These are phyloP conservation scores for Fusarium torulosum DNA, from an alignment of 2,329 filamentous ascomycete species.

Conservation along the genomic window DNA sequence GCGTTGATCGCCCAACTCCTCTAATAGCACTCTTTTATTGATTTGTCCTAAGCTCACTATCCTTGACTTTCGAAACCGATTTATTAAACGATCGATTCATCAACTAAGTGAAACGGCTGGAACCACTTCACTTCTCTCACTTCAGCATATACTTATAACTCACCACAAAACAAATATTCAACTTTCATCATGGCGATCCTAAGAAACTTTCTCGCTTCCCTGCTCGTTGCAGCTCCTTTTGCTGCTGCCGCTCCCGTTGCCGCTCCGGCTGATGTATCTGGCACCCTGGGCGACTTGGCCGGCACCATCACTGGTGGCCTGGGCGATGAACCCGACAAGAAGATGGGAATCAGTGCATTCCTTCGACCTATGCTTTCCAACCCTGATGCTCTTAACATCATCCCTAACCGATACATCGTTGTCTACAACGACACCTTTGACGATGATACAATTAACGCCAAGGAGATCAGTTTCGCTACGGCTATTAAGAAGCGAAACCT, in stretches of 20 bases:
- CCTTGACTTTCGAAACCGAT: conserved; percentile 30
- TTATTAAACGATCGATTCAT: conserved; percentile 40
- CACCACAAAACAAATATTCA: conserved; percentile 27
- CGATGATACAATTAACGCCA: conserved; percentile 62
- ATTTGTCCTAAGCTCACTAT: conserved; percentile 26
- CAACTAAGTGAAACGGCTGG: conserved; percentile 48
- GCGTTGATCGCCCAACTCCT: conserved; percentile 51
- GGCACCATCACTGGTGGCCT: conserved; percentile 26
- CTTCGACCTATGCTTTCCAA: conserved; percentile 62
- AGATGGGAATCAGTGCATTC: conserved; percentile 47
- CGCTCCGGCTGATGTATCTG: conserved; percentile 15
- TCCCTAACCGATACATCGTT: conserved; percentile 72
- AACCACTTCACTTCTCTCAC: conserved; percentile 47
- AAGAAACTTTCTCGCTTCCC: conserved; percentile 43
- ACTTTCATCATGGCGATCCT: conserved; percentile 47
- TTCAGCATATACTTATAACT: conserved; percentile 30
- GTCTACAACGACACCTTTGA: conserved; percentile 70
- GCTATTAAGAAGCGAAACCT: conserved; percentile 69
- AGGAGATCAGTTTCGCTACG: conserved; percentile 62
- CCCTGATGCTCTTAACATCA: conserved; percentile 60
- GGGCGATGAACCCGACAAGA: conserved; percentile 31
- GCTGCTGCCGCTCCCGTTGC: conserved; percentile 47
- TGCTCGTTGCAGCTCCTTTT: conserved; percentile 47
- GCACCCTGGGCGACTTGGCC: conserved; percentile 35
- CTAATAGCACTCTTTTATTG: conserved; percentile 42